Evolutionary conservation across 176 grass and related monocot species (phyloP).

Genomic region (Raddia distichophylla): DNA sequence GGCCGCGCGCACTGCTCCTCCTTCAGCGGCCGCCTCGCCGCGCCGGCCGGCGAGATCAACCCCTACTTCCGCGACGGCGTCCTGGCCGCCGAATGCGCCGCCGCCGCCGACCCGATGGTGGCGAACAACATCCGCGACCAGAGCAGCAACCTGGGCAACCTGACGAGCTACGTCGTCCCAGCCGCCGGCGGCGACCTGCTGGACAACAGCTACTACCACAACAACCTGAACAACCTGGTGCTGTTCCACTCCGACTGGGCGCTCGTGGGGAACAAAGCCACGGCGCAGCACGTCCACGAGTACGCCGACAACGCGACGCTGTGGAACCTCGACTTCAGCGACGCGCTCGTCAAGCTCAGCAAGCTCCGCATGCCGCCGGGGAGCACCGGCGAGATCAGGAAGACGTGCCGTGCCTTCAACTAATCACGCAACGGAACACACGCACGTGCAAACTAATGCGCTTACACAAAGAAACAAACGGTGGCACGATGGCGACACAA

Average conservation of each 20-base stretch:
- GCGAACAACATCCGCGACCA: constrained; percentile 21
- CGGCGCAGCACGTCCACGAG: neutral
- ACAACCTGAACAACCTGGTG: neutral
- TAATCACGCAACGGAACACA: neutral
- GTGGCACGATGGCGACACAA: too few relatives aligned
- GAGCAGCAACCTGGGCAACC: neutral
- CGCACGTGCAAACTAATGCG: too few relatives aligned
- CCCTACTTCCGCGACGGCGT: neutral
- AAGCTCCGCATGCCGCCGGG: neutral
- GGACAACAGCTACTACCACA: constrained; percentile 4
- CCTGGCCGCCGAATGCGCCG: neutral
- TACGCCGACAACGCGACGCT: neutral
- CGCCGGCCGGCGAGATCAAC: neutral
- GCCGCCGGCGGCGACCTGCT: neutral
- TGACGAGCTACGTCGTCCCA: neutral
- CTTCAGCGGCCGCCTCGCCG: neutral
- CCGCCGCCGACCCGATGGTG: neutral
- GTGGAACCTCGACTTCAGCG: too few relatives aligned
- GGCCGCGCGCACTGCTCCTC: constrained; percentile 60
- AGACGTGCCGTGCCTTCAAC: neutral
- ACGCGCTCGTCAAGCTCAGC: too few relatives aligned
- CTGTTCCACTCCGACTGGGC: neutral
- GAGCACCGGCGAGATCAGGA: neutral
- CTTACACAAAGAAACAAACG: too few relatives aligned
- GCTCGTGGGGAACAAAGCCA: too few relatives aligned